Evolutionary conservation across 2,329 filamentous ascomycete species (phyloP).

Genomic region (Daldinia eschscholtzii): DNA sequence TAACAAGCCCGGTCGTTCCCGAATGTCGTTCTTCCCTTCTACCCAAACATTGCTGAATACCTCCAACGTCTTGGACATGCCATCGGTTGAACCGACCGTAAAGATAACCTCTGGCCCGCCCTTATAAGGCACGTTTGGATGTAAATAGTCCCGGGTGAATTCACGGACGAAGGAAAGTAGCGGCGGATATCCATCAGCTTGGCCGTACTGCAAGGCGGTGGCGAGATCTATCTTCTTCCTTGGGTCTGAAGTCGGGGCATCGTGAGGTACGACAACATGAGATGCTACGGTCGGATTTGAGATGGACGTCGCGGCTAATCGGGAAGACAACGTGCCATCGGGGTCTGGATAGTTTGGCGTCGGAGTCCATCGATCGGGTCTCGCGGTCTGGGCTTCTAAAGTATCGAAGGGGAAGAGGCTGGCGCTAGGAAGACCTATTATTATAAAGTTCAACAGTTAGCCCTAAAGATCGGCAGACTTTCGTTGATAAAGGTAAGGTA

Average conservation of each 20-base stretch:
- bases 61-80: constrained; percentile 82
- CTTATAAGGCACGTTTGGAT: constrained; percentile 84
- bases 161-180: constrained; percentile 82
- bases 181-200: constrained; percentile 83
- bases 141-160: constrained; percentile 80
- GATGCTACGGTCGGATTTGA: constrained; percentile 53
- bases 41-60: constrained; percentile 82
- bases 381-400: constrained; percentile 83
- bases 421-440: constrained; percentile 80
- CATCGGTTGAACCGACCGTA: constrained; percentile 87
- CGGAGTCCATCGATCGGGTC: constrained; percentile 79
- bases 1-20: constrained; percentile 80
- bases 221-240: constrained; percentile 81
- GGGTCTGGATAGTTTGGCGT: constrained; percentile 70
- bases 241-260: constrained; percentile 65
- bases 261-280: constrained; percentile 75
- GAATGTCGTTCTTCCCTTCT: constrained; percentile 73
- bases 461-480: background rate
- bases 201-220: constrained; percentile 88
- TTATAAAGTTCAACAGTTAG: constrained; percentile 16
- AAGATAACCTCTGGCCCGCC: constrained; percentile 82
- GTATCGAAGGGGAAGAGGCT: constrained; percentile 92
- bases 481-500: background rate
- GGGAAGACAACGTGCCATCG: constrained; percentile 55
- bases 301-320: constrained; percentile 53